Evolutionary conservation across 352 stramenopile genomes (phyloP).

Genomic region (Phytophthora syringae): DNA sequence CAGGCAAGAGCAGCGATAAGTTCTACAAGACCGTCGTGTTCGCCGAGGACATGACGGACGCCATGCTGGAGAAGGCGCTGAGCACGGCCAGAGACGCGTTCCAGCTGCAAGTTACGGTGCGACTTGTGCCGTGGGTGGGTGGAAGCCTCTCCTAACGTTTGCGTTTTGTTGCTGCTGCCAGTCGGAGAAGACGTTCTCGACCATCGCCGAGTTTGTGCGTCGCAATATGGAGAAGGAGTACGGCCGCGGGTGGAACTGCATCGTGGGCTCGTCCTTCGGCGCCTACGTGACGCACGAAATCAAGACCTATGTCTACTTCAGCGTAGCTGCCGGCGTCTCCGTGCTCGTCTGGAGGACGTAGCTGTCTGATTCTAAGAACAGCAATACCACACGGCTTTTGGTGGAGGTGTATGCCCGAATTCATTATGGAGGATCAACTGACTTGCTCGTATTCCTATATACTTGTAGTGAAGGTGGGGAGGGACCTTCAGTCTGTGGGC

Average conservation of each 20-base stretch:
- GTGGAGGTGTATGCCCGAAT: no score
- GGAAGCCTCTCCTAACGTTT: not conserved
- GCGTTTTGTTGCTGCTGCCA: conserved; percentile 27
- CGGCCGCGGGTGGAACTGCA: conserved; percentile 92
- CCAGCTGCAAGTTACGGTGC: conserved; percentile 85
- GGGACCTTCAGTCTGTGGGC: no score
- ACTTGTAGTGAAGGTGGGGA: no score
- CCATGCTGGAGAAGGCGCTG: conserved; percentile 93
- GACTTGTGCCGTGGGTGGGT: not conserved
- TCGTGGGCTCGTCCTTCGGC: conserved; percentile 92
- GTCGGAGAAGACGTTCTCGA: conserved; percentile 93
- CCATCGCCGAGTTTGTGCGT: conserved; percentile 91
- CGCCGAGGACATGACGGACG: conserved; percentile 95
- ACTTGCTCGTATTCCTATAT: no score
- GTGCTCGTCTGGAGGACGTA: conserved; percentile 93
- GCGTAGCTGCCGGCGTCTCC: conserved; percentile 90
- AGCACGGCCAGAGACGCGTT: conserved; percentile 91
- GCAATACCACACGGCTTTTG: no score
- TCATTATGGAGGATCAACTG: no score
- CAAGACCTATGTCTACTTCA: conserved; percentile 97
- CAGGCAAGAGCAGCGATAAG: conserved; percentile 80
- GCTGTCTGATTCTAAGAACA: not conserved
- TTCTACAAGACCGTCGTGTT: conserved; percentile 94
- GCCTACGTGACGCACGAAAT: conserved; percentile 96
- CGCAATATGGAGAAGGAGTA: conserved; percentile 94